Evolutionary conservation across 75 land plant genomes (phyloP), one percentile per base, ranked within the genome.

Genomic region (Pinus tabuliformis): DNA sequence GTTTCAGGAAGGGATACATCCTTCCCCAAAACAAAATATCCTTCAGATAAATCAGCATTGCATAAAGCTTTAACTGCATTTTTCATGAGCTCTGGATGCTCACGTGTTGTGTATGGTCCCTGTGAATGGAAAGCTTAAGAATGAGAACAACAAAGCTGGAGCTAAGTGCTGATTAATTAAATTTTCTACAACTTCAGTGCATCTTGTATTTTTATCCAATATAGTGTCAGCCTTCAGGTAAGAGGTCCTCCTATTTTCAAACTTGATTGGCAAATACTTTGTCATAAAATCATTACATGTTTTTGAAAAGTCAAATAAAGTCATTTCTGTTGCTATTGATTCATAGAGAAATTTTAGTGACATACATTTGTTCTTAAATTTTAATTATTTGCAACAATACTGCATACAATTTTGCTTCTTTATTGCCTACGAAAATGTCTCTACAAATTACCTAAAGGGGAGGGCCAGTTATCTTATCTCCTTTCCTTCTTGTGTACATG

Each of bases 1-100:
- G 94, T 88, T 84, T 94, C 95, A 52, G 94, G 97, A 37, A 94
- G 79, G 30, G 97, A 94, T 22, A 91, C 92, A 80, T 94, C 97
- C 37, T 86, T 82, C 39, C 76, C 76, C 59, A 54, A 52, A 11
- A 61, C 28, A 37, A 91, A 86, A 56, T 88, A 84, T n/a, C 85
- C 84, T 81, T 87, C 88, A 9, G 89, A 86, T 33, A 81, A 52
- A 74, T 94, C 97, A 45, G 97, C 94, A 83, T 94, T 94, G 89
- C 97, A 94, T 20, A 94, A 78, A 57, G 88, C 94, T 84, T 94
- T 94, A 30, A 94, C 86, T 42, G 89, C 79, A 83, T 94, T 91
- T 33, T 58, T 75, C 26, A n/a, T 75, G 37, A 91, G 92, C 78
- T 93, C 91, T 66, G 78, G 60, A 66, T 91, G 90, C 39, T 62